Conservation (phyloP, 1,139 yeast genomes). For the Sugiyamaella xylanicola region DNA sequence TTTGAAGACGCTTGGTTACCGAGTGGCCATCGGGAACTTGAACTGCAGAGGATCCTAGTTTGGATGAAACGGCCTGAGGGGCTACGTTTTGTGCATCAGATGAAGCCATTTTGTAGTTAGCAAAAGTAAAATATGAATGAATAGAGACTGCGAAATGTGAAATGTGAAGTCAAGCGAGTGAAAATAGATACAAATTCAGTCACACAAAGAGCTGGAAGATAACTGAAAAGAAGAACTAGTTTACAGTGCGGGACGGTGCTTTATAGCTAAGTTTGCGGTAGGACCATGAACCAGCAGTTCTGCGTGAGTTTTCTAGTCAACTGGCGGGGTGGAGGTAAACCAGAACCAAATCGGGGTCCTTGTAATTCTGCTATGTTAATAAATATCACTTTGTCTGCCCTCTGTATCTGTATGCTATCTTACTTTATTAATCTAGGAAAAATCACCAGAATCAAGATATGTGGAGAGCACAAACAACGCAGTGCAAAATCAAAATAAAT, state of each 20-base stretch:
- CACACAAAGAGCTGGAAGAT: too few species aligned
- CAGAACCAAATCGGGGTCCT: background rate
- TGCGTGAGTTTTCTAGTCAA: background rate
- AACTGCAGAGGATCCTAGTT: slow-evolving; percentile 22
- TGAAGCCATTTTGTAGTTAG: slow-evolving; percentile 20
- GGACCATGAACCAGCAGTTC: background rate
- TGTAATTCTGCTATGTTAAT: background rate
- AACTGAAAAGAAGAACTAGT: too few species aligned
- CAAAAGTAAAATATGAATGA: too few species aligned
- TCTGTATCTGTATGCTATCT: background rate
- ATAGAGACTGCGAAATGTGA: background rate
- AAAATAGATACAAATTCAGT: too few species aligned
- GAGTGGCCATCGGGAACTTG: slow-evolving; percentile 45
- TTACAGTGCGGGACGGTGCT: too few species aligned
- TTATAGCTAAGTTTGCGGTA: background rate
- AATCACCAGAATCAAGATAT: background rate
- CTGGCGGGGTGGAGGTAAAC: background rate
- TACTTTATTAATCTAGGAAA: background rate
- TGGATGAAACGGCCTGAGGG: slow-evolving; percentile 23
- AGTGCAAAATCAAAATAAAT: background rate
- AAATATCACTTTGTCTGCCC: background rate
- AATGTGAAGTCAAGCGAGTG: background rate
- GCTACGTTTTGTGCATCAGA: slow-evolving; percentile 35
- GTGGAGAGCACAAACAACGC: background rate
- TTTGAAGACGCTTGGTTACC: slow-evolving; percentile 52